Evolutionary conservation across 306 rosid genomes (phyloP), one percentile per base, ranked within the genome.

Genomic region (Rosa persica): DNA sequence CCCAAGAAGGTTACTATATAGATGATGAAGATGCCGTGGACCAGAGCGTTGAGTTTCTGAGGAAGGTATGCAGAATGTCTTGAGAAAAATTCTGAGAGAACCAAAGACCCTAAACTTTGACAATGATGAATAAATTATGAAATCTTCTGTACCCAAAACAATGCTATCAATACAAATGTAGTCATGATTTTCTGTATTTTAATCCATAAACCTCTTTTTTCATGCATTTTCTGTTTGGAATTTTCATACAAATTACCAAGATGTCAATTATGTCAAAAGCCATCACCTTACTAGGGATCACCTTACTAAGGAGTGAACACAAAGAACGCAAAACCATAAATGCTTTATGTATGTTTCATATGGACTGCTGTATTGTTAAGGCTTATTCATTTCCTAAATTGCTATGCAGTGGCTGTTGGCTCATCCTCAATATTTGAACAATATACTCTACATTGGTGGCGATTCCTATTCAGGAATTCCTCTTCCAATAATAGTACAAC

Each of bases 381-480:
- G 49, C 23, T 73, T 34, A 61, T 16, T 73, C n/a, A 42, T 55
- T 20, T n/a, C 20, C 30, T 67, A 36, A 6, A 13, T 25, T 73
- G 12, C 6, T 73, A 23, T 80, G 79, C 76, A 80, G 83, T 80
- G 79, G 79, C 36, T 80, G 75, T 0, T 74, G 36, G 60, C 58
- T 54, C 83, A 80, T 57, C 83, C 83, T 75, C 83, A 79, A 34
- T 79, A 42, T 79, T 60, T 79, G 62, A 62, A 70, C 61, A 79
- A 79, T 47, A 79, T 70, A 6, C 83, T 80, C 22, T 74, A 74
- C 75, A 67, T 80, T 54, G 83, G 75, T 67, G 83, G 83, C 0
- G 83, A 80, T 68, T 80, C 83, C 43, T 80, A 74, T 43, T 74
- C 83, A 1, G 83, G 83, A 67, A 80, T 74, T 12, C 75, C 79